Conservation (phyloP, 441 rosid genomes). For the Geranium incanum region DNA sequence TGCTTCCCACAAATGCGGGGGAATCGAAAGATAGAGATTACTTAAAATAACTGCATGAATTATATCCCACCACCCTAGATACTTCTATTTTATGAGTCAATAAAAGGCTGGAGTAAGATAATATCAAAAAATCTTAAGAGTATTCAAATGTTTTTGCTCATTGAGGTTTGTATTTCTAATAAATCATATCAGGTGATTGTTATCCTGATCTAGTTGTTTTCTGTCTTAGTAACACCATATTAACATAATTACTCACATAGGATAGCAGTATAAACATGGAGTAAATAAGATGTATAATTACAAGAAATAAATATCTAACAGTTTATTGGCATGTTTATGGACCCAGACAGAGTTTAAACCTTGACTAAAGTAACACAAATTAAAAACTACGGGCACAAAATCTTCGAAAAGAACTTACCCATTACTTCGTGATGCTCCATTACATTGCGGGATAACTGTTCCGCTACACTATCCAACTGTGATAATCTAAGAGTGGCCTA, state of each 20-base stretch:
- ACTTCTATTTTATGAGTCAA: neutral
- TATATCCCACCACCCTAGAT: neutral
- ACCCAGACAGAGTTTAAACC: neutral
- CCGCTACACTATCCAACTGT: constrained; percentile 84
- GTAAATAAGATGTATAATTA: neutral
- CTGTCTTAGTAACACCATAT: neutral
- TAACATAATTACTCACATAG: neutral
- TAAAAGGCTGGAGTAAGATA: neutral
- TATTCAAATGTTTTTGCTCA: neutral
- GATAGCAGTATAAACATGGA: neutral
- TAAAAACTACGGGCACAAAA: neutral
- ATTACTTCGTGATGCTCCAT: constrained; percentile 98
- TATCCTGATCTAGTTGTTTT: neutral
- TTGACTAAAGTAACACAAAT: neutral
- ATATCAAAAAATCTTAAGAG: neutral
- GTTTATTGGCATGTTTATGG: neutral
- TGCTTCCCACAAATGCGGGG: neutral
- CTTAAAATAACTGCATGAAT: neutral
- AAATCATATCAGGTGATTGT: neutral
- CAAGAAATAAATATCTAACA: neutral
- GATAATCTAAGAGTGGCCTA: constrained; percentile 84
- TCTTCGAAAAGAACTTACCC: constrained; percentile 50
- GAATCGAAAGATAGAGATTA: neutral
- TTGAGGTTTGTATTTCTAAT: neutral
- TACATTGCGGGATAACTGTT: constrained; percentile 65